Evolutionary conservation across 345 rosid species (phyloP).

Genomic region (Gossypium longicalyx): DNA sequence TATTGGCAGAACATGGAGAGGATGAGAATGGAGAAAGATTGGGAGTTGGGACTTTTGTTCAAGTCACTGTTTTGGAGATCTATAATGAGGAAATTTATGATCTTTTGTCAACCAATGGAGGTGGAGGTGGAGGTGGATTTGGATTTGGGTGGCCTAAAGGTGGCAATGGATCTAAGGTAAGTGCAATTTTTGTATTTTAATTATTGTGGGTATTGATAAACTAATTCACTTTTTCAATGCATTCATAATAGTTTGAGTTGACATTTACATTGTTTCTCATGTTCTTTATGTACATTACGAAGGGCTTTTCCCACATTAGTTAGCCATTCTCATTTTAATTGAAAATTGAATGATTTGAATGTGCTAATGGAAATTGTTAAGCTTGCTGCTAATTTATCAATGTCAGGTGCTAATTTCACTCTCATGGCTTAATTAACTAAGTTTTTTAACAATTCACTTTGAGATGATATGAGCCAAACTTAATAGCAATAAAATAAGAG

Average conservation of each 20-base stretch:
- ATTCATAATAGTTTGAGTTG: neutral
- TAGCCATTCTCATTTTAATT: neutral
- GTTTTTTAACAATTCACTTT: neutral
- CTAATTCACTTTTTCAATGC: neutral
- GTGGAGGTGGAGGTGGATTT: constrained; percentile 55
- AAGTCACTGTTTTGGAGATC: constrained; percentile 85
- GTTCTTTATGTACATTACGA: neutral
- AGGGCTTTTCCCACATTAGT: neutral
- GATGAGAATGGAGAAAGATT: constrained; percentile 33
- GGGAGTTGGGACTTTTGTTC: constrained; percentile 59
- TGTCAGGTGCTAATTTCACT: too few species aligned
- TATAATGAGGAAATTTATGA: constrained; percentile 94
- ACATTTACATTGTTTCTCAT: neutral
- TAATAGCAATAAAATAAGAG: neutral
- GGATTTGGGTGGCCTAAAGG: constrained; percentile 83
- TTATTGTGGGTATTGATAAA: neutral
- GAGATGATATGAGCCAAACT: neutral
- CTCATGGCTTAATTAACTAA: too few species aligned
- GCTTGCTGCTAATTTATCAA: neutral
- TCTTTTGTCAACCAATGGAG: constrained; percentile 58
- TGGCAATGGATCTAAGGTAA: constrained; percentile 63
- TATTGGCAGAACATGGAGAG: constrained; percentile 55
- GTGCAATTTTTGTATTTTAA: neutral
- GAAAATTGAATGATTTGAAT: neutral
- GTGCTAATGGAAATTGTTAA: neutral